Base-by-base conservation (phyloP, 805 yeast genomes). In the Hanseniaspora clermontiae region DNA sequence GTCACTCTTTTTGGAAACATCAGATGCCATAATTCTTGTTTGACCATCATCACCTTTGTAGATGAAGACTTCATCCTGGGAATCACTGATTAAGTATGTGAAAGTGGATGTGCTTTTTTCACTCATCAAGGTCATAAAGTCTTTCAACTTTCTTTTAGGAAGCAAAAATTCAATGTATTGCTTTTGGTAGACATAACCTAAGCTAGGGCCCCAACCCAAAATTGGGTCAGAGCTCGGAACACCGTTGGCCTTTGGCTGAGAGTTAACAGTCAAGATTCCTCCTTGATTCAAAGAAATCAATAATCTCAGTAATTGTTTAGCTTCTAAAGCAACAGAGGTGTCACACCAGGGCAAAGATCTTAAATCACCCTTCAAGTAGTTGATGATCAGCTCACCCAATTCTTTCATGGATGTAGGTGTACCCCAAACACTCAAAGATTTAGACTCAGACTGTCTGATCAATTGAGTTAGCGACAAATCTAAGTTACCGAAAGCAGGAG, bases 401-500 rank as follows among this genome's bases (percentile, higher is more conserved):
- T 87, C 93, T 10, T 72, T 65, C 40, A 80, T 65, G 14, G 75
- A 64, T 27, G 70, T 72, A 32, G 98, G 98, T 43, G 75, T 70
- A 1, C 96, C 95, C 98, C 98, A 93, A 59, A 91, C 71, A 64
- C 86, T 88, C 36, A 81, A 71, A 0, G 95, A 89, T 68, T 82
- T 83, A 60, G 83, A 81, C 4, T 87, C 82, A 2, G 90, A 80
- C 68, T 88, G 95, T 69, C 95, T 80, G 63, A 90, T 79, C 65
- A 89, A 74, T 29, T 84, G 82, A 38, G 88, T 79, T 20, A 91
- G 93, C 62, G 82, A 83, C 54, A 85, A 76, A 67, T 87, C 96
- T 58, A 89, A 76, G 61, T 87, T 95, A 64, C 95, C 96, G 71
- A 85, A 90, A 1, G 97, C 97, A 5, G 98, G 98, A 45, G 97